Percentiles rank a stretch among this genome's conserved stretches.
Conservation (phyloP, 495 filamentous ascomycete genomes). For the Daldinia vernicosa region DNA sequence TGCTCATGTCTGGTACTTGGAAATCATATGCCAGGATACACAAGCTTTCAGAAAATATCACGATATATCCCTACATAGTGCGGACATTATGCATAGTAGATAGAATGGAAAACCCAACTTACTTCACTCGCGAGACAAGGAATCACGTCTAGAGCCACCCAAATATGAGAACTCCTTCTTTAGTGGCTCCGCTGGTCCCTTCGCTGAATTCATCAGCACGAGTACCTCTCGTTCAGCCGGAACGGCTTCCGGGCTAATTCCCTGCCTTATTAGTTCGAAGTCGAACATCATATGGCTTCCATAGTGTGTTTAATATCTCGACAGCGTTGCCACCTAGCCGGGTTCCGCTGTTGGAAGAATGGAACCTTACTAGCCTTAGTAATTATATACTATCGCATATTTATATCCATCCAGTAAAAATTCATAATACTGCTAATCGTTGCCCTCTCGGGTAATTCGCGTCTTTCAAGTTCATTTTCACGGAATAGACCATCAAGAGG, state of each 20-base stretch:
- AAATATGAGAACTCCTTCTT: not conserved
- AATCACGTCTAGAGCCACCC: not conserved
- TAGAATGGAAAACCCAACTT: not conserved
- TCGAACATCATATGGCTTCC: not conserved
- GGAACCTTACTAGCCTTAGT: not conserved
- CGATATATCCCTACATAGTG: not conserved
- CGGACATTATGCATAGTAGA: too few species aligned
- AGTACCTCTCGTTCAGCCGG: conserved; percentile 15
- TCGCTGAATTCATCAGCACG: not conserved
- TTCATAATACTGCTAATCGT: not conserved
- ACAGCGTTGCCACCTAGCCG: not conserved
- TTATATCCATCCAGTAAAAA: not conserved
- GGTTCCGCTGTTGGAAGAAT: not conserved
- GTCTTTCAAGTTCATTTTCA: not conserved
- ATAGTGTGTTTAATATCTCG: not conserved
- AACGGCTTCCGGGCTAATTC: not conserved
- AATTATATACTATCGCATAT: not conserved
- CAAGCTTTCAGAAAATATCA: not conserved
- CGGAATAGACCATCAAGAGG: not conserved
- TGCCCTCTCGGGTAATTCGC: not conserved
- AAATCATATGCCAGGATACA: too few species aligned
- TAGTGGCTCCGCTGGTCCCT: conserved; percentile 14
- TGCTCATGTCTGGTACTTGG: not conserved
- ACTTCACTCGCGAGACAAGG: not conserved
- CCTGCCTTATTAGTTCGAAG: not conserved